A percentile compares a stretch with the other conserved stretches of the same genome.
Evolutionary conservation across 139 green algal genomes (phyloP).

Genomic region (Haematococcus sp.): DNA sequence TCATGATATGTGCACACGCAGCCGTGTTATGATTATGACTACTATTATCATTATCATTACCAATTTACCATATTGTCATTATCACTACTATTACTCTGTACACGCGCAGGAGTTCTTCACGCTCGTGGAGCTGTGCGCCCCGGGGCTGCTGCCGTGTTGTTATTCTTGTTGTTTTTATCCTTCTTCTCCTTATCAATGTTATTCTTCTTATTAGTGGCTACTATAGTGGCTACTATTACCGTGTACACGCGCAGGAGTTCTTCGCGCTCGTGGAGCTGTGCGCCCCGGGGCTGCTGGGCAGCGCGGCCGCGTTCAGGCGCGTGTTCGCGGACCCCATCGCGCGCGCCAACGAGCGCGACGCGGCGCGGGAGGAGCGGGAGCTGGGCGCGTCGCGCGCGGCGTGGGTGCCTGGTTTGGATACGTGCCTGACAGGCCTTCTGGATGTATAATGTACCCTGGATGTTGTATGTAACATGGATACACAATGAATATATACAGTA

Average conservation of each 20-base stretch:
- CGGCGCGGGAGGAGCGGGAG: conserved; percentile 52
- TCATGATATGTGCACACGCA: no score
- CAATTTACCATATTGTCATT: no score
- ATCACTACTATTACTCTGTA: no score
- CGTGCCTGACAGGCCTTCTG: background rate
- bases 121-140: conserved; percentile 71
- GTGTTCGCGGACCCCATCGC: conserved; percentile 73
- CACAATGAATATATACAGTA: no score
- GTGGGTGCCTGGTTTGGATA: background rate
- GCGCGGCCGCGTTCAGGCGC: conserved; percentile 58
- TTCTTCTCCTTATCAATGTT: no score
- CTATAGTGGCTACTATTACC: no score
- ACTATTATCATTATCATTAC: no score
- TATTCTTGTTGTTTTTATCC: no score
- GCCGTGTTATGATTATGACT: no score
- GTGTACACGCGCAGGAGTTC: no score
- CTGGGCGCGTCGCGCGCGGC: conserved; percentile 36
- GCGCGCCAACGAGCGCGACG: conserved; percentile 53
- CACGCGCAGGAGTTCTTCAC: no score
- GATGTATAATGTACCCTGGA: background rate
- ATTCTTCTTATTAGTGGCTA: no score
- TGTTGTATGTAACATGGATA: background rate
- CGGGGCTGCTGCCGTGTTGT: conserved; percentile 68
- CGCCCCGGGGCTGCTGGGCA: conserved; percentile 63
- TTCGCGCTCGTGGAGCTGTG: conserved; percentile 72